phyloP scores from a whole-genome alignment of 2,329 filamentous ascomycete genomes.

The Xylaria polymorpha region DNA sequence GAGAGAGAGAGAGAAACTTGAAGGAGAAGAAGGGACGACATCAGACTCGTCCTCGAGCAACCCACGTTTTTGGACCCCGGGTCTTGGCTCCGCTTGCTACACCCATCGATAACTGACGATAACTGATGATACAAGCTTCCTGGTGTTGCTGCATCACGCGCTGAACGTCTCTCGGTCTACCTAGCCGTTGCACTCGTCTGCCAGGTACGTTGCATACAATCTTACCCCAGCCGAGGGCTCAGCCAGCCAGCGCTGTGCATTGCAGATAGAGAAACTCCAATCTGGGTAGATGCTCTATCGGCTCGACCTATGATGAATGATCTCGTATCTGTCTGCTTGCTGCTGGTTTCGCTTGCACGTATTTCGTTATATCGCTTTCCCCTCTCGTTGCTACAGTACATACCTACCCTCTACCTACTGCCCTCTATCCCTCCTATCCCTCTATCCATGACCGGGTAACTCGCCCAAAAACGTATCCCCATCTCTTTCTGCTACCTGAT shows the following conservation, averaged over 20 bases:
- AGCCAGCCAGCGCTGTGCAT: constrained; percentile 22
- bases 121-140: constrained; percentile 5
- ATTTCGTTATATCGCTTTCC: background rate
- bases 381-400: background rate
- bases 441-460: background rate
- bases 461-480: background rate
- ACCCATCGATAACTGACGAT: constrained; percentile 15
- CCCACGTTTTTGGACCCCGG: constrained; percentile 34
- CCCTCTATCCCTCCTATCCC: too few species aligned
- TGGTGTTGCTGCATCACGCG: constrained; percentile 24
- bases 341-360: background rate
- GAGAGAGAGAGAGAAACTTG: background rate
- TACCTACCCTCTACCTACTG: background rate
- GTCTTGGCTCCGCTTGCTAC: constrained; percentile 18
- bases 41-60: constrained; percentile 18
- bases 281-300: constrained; percentile 14
- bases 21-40: background rate
- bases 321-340: constrained; percentile 23
- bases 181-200: background rate
- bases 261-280: constrained; percentile 19
- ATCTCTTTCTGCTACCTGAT: constrained; percentile 10
- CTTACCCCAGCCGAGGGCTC: constrained; percentile 14
- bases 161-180: constrained; percentile 20
- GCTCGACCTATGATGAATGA: constrained; percentile 15
- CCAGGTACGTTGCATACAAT: constrained; percentile 30